Evolutionary conservation across 179 eudicot genomes (phyloP), one percentile per base, ranked within the genome.

Genomic region (Pouteria campechiana): DNA sequence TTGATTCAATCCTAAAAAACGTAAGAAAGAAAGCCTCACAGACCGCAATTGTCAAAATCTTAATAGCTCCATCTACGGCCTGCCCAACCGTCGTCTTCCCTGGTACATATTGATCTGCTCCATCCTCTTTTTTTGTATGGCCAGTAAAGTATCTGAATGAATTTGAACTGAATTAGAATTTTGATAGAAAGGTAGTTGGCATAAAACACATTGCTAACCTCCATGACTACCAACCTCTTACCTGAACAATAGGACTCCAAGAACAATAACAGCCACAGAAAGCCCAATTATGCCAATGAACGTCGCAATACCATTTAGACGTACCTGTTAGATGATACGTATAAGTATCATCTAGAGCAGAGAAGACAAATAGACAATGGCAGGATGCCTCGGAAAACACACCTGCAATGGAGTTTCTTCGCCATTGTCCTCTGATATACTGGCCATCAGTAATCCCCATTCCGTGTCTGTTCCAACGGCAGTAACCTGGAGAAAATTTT

Each of bases 381-480:
- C 41, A 17, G n/a, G n/a, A n/a, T n/a, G n/a, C n/a, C n/a, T 32
- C 15, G 17, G 52, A 37, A 17, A 33, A 37, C 28, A 35, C 34
- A 83, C 96, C 90, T 83, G 94, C 58, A 80, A 61, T n/a, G 96
- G 96, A 40, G 92, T 83, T 68, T 83, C 94, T 77, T 80, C 94
- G 61, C 92, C 92, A 18, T 67, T 87, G 58, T 87, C 94, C 58
- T 83, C 94, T 15, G 84, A 72, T 41, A 83, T 77, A 58, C 87
- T 87, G 7, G 96, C 94, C 96, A 87, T 87, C 57, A 83, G 54
- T 58, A 87, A 65, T 61, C 92, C 96, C 92, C 92, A 83, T 32
- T 87, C 94, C 11, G 96, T 87, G 53, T 87, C 83, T 25, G 83
- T 83, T 54, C 96, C 94, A 28, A 86, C 96, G 55, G 81, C 84